These are phyloP conservation scores for Fusarium falciforme DNA, from an alignment of 2,329 filamentous ascomycete species.

Conservation along the genomic window DNA sequence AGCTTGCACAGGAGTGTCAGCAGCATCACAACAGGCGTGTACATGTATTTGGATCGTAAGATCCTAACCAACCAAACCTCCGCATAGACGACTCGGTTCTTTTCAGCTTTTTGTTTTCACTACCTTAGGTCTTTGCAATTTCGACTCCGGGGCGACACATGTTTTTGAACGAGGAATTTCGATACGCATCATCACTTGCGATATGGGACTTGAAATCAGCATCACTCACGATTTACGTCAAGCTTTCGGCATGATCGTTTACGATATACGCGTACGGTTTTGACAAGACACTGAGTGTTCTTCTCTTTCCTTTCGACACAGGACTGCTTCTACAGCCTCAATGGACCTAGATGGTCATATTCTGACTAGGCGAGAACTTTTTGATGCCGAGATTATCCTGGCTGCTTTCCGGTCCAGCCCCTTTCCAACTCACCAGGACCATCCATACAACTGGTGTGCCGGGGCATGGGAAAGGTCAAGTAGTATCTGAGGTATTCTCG, in stretches of 20 bases:
- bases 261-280: constrained; percentile 21
- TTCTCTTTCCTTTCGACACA: constrained; percentile 11
- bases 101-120: constrained; percentile 37
- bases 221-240: constrained; percentile 29
- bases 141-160: constrained; percentile 27
- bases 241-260: constrained; percentile 22
- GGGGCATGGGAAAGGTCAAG: background rate
- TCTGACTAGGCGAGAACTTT: background rate
- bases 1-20: constrained; percentile 23
- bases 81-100: constrained; percentile 45
- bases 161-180: constrained; percentile 25
- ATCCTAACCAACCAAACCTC: constrained; percentile 38
- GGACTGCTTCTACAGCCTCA: background rate
- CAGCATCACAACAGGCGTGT: constrained; percentile 42
- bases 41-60: constrained; percentile 49
- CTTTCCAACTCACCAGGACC: background rate
- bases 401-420: background rate
- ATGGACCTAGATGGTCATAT: background rate
- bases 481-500: background rate
- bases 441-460: background rate
- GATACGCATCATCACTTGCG: constrained; percentile 7
- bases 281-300: constrained; percentile 12
- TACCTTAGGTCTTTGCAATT: constrained; percentile 31
- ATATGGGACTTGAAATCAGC: constrained; percentile 8
- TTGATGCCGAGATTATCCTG: background rate